These are phyloP conservation scores for Echium plantagineum DNA, from an alignment of 257 asterid species.

Conservation along the genomic window DNA sequence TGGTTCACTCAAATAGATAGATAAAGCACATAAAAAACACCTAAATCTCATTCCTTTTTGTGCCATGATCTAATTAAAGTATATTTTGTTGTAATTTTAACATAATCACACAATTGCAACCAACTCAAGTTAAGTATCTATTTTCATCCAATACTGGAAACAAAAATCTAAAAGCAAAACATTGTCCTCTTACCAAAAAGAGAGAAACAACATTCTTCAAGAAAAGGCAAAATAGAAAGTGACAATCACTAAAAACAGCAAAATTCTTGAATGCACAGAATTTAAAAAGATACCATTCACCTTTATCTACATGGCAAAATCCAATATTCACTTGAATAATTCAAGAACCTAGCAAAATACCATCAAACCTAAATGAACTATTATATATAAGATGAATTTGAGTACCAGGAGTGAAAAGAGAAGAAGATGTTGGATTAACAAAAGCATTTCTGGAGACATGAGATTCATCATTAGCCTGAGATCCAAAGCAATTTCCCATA, in stretches of 20 bases:
- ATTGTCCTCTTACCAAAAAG: not conserved
- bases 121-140: too few relatives aligned
- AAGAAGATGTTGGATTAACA: constrained; percentile 16
- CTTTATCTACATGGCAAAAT: not conserved
- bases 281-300: not conserved
- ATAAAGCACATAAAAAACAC: too few relatives aligned
- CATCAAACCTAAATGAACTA: constrained; percentile 1
- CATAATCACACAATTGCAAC: not conserved
- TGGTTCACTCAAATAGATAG: not conserved
- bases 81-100: too few relatives aligned
- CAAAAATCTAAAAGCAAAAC: not conserved
- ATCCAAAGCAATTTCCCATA: constrained; percentile 92
- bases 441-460: constrained; percentile 25
- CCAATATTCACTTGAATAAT: constrained; percentile 6
- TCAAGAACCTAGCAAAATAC: constrained; percentile 13
- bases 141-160: not conserved
- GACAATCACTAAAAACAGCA: not conserved
- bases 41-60: not conserved
- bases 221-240: not conserved
- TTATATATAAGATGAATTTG: not conserved
- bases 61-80: not conserved
- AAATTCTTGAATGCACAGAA: too few relatives aligned
- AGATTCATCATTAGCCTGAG: constrained; percentile 22
- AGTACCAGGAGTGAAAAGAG: constrained; percentile 51
- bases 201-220: not conserved